phyloP scores from a whole-genome alignment of 768 basidiomycete species.

The Leucosporidium yakuticum region DNA sequence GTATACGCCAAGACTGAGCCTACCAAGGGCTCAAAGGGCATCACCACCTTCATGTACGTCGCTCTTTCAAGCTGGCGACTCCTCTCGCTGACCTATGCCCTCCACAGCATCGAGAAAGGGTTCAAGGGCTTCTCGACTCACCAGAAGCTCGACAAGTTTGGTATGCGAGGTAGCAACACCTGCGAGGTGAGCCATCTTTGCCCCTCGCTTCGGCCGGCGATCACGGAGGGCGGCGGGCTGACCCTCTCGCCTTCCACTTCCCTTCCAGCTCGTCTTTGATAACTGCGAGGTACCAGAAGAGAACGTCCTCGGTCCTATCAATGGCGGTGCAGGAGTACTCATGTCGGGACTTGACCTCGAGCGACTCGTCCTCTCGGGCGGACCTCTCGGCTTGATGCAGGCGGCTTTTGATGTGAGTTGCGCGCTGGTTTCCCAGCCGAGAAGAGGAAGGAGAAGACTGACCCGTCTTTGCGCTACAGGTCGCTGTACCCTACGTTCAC shows the following conservation, averaged over 20 bases:
- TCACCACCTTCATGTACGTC: conserved; percentile 72
- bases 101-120: conserved; percentile 57
- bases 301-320: conserved; percentile 73
- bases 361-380: conserved; percentile 82
- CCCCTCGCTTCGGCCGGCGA: background rate
- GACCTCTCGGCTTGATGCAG: conserved; percentile 94
- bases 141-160: conserved; percentile 89
- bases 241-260: background rate
- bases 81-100: background rate
- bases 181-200: conserved; percentile 62
- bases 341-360: conserved; percentile 95
- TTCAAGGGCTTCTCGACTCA: conserved; percentile 81
- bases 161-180: conserved; percentile 93
- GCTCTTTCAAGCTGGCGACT: too few species aligned
- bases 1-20: conserved; percentile 88
- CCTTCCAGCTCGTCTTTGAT: conserved; percentile 53
- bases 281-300: conserved; percentile 74
- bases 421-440: conserved; percentile 55
- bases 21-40: conserved; percentile 71
- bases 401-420: conserved; percentile 67
- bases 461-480: background rate
- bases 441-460: background rate
- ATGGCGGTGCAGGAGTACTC: conserved; percentile 74
- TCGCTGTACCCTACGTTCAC: conserved; percentile 62
- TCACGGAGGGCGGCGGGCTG: background rate